phyloP scores from a whole-genome alignment of 305 asterid genomes.

The Striga hermonthica region DNA sequence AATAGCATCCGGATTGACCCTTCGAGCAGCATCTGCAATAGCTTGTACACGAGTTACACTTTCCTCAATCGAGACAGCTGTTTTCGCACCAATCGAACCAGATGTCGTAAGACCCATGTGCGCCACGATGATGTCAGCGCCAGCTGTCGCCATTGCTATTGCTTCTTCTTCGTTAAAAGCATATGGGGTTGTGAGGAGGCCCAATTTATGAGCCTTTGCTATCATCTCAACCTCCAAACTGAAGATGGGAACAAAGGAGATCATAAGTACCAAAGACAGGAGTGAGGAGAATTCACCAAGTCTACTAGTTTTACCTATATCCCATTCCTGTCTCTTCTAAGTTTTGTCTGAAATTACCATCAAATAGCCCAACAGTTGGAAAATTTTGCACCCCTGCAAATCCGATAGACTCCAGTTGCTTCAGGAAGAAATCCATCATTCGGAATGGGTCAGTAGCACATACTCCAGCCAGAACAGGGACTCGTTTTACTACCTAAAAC shows the following conservation, averaged over 20 bases:
- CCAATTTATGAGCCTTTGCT: slow-evolving; percentile 83
- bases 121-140: slow-evolving; percentile 94
- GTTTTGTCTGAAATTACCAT: slow-evolving; percentile 90
- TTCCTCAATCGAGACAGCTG: slow-evolving; percentile 77
- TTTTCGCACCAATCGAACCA: slow-evolving; percentile 91
- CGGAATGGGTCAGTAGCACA: slow-evolving; percentile 98
- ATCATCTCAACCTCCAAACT: slow-evolving; percentile 98
- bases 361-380: slow-evolving; percentile 94
- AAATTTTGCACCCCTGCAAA: slow-evolving; percentile 92
- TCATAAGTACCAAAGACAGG: neutral
- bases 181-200: slow-evolving; percentile 91
- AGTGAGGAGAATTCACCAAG: too few species aligned
- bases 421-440: slow-evolving; percentile 81
- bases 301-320: slow-evolving; percentile 46
- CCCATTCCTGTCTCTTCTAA: slow-evolving; percentile 99
- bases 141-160: slow-evolving; percentile 80
- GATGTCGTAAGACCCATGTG: slow-evolving; percentile 98
- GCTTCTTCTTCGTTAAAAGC: slow-evolving; percentile 91
- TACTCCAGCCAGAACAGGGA: slow-evolving; percentile 95
- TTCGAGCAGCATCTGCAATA: slow-evolving; percentile 87
- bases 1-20: slow-evolving; percentile 62
- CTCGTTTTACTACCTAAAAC: slow-evolving; percentile 71
- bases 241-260: slow-evolving; percentile 26
- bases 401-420: slow-evolving; percentile 89
- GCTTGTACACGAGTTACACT: slow-evolving; percentile 80